Evolutionary conservation across 2,329 filamentous ascomycete genomes (phyloP).

Genomic region (Volutella citrinella): DNA sequence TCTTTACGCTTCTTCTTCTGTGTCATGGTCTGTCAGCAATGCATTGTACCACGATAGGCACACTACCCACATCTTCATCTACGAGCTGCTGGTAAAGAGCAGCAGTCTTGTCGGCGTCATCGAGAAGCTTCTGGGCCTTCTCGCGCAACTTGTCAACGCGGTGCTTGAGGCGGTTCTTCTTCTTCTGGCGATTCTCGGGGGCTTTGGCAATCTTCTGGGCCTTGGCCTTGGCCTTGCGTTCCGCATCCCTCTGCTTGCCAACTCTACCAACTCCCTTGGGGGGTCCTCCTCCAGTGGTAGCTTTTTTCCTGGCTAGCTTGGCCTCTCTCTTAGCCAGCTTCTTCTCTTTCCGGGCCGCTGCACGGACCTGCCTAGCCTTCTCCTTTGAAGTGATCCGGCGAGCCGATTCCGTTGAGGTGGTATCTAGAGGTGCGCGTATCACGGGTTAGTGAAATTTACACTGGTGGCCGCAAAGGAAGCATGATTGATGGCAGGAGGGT

Average conservation of each 20-base stretch:
- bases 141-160: slow-evolving; percentile 35
- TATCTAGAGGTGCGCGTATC: no score
- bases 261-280: slow-evolving; percentile 28
- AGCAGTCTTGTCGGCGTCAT: slow-evolving; percentile 35
- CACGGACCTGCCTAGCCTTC: slow-evolving; percentile 12
- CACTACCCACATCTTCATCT: slow-evolving; percentile 19
- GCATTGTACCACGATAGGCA: no score
- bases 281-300: no score
- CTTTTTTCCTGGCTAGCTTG: slow-evolving; percentile 38
- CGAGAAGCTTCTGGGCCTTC: slow-evolving; percentile 35
- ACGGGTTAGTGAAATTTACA: no score
- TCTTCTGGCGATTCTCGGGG: slow-evolving; percentile 36
- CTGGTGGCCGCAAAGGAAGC: no score
- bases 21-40: no score
- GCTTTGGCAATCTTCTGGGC: slow-evolving; percentile 27
- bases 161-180: slow-evolving; percentile 33
- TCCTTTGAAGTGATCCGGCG: no score
- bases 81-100: slow-evolving; percentile 25
- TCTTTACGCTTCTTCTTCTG: slow-evolving; percentile 14
- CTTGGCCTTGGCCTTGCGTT: slow-evolving; percentile 30
- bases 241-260: slow-evolving; percentile 32
- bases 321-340: slow-evolving; percentile 33
- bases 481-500: slow-evolving; percentile 1
- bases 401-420: no score
- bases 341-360: slow-evolving; percentile 34